Evolutionary conservation across 2,329 filamentous ascomycete species (phyloP).

Genomic region (Fusarium agapanthi): DNA sequence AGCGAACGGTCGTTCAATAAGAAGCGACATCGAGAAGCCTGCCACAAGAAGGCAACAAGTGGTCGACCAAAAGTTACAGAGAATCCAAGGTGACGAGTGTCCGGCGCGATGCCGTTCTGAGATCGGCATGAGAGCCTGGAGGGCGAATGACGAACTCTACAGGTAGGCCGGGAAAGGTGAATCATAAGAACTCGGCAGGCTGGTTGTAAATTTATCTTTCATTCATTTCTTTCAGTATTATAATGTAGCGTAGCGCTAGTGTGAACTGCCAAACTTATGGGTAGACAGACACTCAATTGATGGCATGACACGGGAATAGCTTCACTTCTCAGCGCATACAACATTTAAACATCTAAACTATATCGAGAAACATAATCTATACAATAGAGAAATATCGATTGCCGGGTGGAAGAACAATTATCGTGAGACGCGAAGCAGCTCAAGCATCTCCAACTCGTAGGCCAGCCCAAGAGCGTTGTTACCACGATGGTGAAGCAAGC

Average conservation of each 20-base stretch:
- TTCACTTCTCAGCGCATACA: no score
- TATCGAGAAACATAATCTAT: no score
- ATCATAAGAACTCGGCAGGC: rapidly evolving
- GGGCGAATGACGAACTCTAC: rapidly evolving
- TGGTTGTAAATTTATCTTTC: neutral
- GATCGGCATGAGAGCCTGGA: rapidly evolving
- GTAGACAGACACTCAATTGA: neutral
- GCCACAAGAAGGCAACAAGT: rapidly evolving
- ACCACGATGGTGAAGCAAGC: neutral
- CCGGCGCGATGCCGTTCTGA: rapidly evolving
- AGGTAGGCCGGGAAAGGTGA: neutral
- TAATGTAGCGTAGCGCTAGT: no score
- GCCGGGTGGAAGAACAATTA: neutral
- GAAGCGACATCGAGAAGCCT: rapidly evolving
- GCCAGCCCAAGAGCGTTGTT: rapidly evolving
- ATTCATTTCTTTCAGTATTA: no score
- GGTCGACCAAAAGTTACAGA: rapidly evolving
- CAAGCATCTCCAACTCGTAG: rapidly evolving
- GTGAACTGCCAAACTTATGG: neutral
- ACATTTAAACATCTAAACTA: no score
- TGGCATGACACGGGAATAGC: neutral
- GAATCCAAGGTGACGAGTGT: rapidly evolving
- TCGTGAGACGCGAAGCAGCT: rapidly evolving
- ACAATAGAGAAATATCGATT: no score
- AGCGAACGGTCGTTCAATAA: neutral